Base-by-base conservation (phyloP, 2,329 filamentous ascomycete genomes). In the Aulographum hederae region DNA sequence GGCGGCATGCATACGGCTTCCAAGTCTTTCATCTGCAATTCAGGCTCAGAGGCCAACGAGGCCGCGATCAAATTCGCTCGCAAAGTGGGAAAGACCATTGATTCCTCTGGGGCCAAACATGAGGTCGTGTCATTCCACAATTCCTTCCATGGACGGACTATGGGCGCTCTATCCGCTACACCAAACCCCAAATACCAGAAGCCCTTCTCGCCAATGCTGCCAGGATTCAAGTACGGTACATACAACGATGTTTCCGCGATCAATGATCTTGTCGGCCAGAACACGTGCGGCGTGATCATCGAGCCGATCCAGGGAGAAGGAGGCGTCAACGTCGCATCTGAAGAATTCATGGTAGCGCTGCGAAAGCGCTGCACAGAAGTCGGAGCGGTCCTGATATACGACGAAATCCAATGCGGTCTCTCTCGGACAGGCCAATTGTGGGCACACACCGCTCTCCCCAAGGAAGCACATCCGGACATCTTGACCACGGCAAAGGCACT, bases 221-320 rank as follows among this genome's bases (percentile, higher is more conserved):
- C 89, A 0, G 89, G 89, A 2, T 95, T 93, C 61, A 73, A 63
- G 48, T 82, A 89, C 47, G 86, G 82, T 32, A 75, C 61, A 5
- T 91, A 75, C 61, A 95, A 98, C 49, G 77, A 95, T 47, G 58
- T 86, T 10, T 65, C 60, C 2, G 73, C 63, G 12, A 68, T 98
- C 32, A 58, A 74, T 13, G 65, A 66, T 1, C 60, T 93, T 13
- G 73, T 98, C 18, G 93, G 77, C 0, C 73, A 82, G 14, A 71
- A 74, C 42, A 95, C 89, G 0, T 94, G 85, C 46, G 85, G 82
- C 48, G 89, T 98, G 14, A 85, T 98, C 35, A 69, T 98, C 28
- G 89, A 98, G 63, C 89, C 89, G 6, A 93, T 98, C 38, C 89
- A 98, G 57, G 89, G 89, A 36, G 89, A 98, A 58, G 89, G 89